Conservation (phyloP, 1,284 basidiomycete genomes). For the Takashimella koratensis region DNA sequence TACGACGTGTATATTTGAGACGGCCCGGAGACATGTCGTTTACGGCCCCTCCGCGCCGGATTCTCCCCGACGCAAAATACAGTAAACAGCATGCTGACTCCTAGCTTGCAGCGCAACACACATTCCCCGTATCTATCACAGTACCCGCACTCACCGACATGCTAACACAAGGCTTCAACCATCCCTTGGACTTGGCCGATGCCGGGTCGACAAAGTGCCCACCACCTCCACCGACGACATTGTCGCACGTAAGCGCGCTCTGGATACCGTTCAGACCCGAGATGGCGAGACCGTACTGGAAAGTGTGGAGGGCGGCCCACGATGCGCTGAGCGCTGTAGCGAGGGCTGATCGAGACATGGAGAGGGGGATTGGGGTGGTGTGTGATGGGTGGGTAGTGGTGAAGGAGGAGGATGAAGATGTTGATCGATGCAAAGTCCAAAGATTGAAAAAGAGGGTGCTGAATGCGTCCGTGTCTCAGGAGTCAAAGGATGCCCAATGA, state of each 20-base stretch:
- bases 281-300: constrained; percentile 42
- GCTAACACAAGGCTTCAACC: constrained; percentile 22
- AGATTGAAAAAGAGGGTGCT: too few relatives aligned
- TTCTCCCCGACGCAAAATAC: too few relatives aligned
- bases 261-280: constrained; percentile 41
- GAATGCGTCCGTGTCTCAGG: too few relatives aligned
- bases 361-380: not conserved
- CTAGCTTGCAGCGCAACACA: too few relatives aligned
- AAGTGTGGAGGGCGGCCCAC: constrained; percentile 39
- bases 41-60: too few relatives aligned
- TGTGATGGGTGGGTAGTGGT: not conserved
- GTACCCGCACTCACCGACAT: constrained; percentile 34
- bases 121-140: too few relatives aligned
- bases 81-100: not conserved
- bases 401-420: not conserved
- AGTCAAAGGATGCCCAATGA: too few relatives aligned
- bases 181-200: not conserved
- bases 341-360: constrained; percentile 8
- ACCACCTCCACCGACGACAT: not conserved
- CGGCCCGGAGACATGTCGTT: too few relatives aligned
- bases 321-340: constrained; percentile 25
- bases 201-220: constrained; percentile 1
- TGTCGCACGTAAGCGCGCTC: constrained; percentile 29
- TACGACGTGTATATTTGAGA: too few relatives aligned
- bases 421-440: too few relatives aligned